Percentiles rank a stretch among this genome's conserved stretches.
Evolutionary conservation across 106 monocot species (phyloP).

Genomic region (Platanthera guangdongensis): DNA sequence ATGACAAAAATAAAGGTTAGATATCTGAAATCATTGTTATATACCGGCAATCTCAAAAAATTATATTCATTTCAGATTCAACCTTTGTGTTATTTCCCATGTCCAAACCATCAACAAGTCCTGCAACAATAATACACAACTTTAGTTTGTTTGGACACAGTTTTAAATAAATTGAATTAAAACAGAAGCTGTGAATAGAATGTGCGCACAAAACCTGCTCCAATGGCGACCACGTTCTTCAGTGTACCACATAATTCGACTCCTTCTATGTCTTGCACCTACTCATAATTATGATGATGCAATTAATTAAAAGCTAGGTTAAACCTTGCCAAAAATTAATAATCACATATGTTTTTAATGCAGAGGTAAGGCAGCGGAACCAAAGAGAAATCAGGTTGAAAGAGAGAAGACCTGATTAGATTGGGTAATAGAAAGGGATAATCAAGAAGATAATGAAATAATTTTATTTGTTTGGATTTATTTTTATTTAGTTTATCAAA

Average conservation of each 20-base stretch:
- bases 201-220: slow-evolving; percentile 50
- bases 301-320: not conserved
- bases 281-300: slow-evolving; percentile 9
- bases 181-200: not conserved
- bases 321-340: not conserved
- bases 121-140: slow-evolving; percentile 25
- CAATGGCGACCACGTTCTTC: slow-evolving; percentile 90
- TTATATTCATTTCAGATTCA: slow-evolving; percentile 11
- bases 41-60: not conserved
- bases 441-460: not conserved
- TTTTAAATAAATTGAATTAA: not conserved
- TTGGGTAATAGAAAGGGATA: too few species aligned
- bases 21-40: not conserved
- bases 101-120: slow-evolving; percentile 88
- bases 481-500: not conserved
- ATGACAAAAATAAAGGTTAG: not conserved
- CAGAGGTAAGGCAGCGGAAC: too few species aligned
- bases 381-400: too few species aligned
- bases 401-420: too few species aligned
- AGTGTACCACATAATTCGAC: slow-evolving; percentile 90
- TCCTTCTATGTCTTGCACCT: slow-evolving; percentile 90
- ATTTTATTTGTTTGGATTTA: not conserved
- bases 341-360: not conserved
- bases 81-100: slow-evolving; percentile 99
- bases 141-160: not conserved